Base-by-base conservation (phyloP, 2,329 filamentous ascomycete species). In the Colletotrichum zoysiae region DNA sequence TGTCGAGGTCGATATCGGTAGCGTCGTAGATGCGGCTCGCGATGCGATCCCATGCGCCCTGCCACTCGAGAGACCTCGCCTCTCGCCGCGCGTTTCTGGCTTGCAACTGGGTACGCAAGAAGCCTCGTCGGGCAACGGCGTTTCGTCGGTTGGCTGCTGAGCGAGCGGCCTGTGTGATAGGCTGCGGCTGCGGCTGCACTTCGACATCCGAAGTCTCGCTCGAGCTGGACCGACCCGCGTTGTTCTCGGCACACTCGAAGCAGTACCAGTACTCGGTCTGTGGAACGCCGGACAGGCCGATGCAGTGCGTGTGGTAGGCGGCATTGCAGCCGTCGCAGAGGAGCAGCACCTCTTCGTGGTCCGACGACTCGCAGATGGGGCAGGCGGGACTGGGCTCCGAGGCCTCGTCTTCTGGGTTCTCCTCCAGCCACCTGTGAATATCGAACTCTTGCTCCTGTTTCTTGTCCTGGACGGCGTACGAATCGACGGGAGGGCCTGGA, bases 271-370 rank as follows among this genome's bases (percentile, higher is more conserved):
- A 73, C 75, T 91, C 86, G 38, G 93, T 93, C 40, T 87, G 83
- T 30, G 95, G 95, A 67, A 97, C 89, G 65, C 86, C 84, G 72
- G 95, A 91, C 61, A 97, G 87, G 44, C 93, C 95, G 73, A 97
- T 90, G 81, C 96, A 99, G 81, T 97, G 93, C 59, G 95, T 95
- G 81, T 99, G 96, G 77, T 95, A 97, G 55, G 93, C 89, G 44
- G 92, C 91, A 84, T 97, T 92, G 84, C 96, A 99, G 78, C 91
- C 92, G 81, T 98, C 95, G 83, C 96, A 99, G 73, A 97, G 89
- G 75, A 98, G 90, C 64, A 97, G 88, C 23, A 95, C 87, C 74
- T 97, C 93, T 81, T 96, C 93, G 76, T 95, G 90, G 75, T 96
- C 94, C 76, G 91, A 87, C 62, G 90, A 89, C 74, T 92, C 92